Evolutionary conservation across 2,329 filamentous ascomycete genomes (phyloP), one percentile per base, ranked within the genome.

Genomic region (Penicillium sp.): DNA sequence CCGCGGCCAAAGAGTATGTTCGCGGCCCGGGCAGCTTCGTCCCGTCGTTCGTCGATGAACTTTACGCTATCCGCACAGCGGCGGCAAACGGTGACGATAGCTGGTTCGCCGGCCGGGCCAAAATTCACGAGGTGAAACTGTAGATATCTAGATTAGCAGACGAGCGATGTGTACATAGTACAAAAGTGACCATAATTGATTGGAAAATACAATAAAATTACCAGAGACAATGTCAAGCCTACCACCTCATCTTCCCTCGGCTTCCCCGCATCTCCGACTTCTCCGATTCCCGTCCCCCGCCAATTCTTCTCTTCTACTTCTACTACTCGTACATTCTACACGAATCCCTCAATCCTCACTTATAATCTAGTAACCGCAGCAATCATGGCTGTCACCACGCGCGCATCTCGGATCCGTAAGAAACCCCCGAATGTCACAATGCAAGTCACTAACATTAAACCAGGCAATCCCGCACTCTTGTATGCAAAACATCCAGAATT

Each of bases 21-120:
- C 80, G 79, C 56, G 93, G 93, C 0, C 92, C 93, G 0, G 93
- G 93, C 0, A 90, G 86, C 0, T 97, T 97, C 77, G 86, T 95
- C 13, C 88, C 91, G 0, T 87, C 87, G 0, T 92, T 97, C 67
- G 76, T 97, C 40, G 93, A 97, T 65, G 89, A 83, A 69, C 69
- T 88, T 49, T 83, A 81, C 34, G 66, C 68, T 10, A 74, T 77
- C 53, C 72, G 68, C n/a, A 69, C 70, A 34, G 70, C 68, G 2
- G 69, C 72, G 13, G 49, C 62, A 18, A 65, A 67, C 34, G 69
- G 68, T 4, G 69, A 73, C 16, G 60, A 69, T 34, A 69, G 69
- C 50, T 75, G 72, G 71, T 67, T 75, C 55, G 57, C 51, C 1
- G 69, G 70, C 10, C 68, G 71, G n/a, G 74, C 72, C 7, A 74